Percentiles rank a stretch among this genome's conserved stretches.
These are phyloP conservation scores for Hydrangea macrophylla DNA, from an alignment of 148 eudicot species.

Conservation along the genomic window DNA sequence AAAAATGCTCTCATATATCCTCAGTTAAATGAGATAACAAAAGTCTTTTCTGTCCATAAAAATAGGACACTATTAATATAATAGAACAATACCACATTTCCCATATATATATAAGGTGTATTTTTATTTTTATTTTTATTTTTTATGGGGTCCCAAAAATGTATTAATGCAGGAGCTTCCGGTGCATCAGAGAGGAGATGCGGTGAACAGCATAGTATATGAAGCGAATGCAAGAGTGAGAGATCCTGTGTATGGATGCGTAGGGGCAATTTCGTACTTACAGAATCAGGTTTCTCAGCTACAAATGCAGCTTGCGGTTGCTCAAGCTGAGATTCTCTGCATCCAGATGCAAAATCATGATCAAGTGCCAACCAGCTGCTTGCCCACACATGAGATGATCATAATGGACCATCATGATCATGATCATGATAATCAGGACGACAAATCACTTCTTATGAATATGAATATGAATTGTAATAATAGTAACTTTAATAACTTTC, in stretches of 20 bases:
- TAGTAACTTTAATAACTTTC: slow-evolving; percentile 37
- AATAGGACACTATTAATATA: too few species aligned
- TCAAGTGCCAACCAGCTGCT: slow-evolving; percentile 27
- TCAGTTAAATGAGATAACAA: too few species aligned
- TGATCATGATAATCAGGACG: slow-evolving; percentile 27
- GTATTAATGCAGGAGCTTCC: slow-evolving; percentile 95
- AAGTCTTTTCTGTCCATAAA: too few species aligned
- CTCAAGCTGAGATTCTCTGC: slow-evolving; percentile 77
- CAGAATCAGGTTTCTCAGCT: slow-evolving; percentile 77
- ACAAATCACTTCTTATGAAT: slow-evolving; percentile 35
- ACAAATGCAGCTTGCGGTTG: slow-evolving; percentile 81
- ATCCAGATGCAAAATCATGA: slow-evolving; percentile 85
- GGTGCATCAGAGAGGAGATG: slow-evolving; percentile 66
- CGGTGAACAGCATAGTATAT: slow-evolving; percentile 83
- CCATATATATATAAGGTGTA: too few species aligned
- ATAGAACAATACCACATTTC: too few species aligned
- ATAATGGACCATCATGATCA: too few species aligned
- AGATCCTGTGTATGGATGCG: slow-evolving; percentile 93
- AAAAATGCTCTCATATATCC: too few species aligned
- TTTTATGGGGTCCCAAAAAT: too few species aligned
- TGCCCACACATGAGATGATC: background rate
- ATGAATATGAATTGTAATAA: background rate
- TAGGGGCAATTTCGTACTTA: slow-evolving; percentile 78
- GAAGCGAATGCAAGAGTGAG: slow-evolving; percentile 80
- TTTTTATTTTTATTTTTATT: background rate